These are phyloP conservation scores for Coelastrella sp. DNA, from an alignment of 139 green algal genomes.

Conservation along the genomic window DNA sequence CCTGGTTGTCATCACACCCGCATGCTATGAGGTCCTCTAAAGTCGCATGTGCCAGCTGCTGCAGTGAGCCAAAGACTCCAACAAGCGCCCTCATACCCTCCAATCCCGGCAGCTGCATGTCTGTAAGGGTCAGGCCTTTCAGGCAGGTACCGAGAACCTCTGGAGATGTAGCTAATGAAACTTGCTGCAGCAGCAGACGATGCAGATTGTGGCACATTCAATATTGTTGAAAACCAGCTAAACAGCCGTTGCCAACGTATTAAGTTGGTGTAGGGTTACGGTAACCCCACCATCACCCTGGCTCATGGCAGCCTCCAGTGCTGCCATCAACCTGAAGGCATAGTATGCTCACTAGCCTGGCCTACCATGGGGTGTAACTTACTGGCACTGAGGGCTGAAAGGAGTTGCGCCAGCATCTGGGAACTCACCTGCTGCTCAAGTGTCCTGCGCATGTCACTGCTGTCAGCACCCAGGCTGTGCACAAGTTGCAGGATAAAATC, in stretches of 20 bases:
- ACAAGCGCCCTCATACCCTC: neutral
- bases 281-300: too few species aligned
- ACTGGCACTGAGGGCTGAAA: neutral
- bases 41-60: slow-evolving; percentile 5
- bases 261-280: too few species aligned
- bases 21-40: slow-evolving; percentile 14
- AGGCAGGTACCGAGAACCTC: neutral
- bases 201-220: too few species aligned
- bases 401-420: neutral
- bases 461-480: neutral
- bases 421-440: neutral
- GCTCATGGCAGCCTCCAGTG: too few species aligned
- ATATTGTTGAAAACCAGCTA: too few species aligned
- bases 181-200: neutral
- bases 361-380: too few species aligned
- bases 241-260: too few species aligned
- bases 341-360: too few species aligned
- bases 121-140: neutral
- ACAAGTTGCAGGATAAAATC: slow-evolving; percentile 7
- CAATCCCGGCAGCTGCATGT: neutral
- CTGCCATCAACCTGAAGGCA: too few species aligned
- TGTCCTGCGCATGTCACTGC: neutral
- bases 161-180: neutral
- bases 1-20: neutral
- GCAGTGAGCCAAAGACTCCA: slow-evolving; percentile 23